phyloP scores from a whole-genome alignment of 352 stramenopile species.

The Globisporangium splendens region DNA sequence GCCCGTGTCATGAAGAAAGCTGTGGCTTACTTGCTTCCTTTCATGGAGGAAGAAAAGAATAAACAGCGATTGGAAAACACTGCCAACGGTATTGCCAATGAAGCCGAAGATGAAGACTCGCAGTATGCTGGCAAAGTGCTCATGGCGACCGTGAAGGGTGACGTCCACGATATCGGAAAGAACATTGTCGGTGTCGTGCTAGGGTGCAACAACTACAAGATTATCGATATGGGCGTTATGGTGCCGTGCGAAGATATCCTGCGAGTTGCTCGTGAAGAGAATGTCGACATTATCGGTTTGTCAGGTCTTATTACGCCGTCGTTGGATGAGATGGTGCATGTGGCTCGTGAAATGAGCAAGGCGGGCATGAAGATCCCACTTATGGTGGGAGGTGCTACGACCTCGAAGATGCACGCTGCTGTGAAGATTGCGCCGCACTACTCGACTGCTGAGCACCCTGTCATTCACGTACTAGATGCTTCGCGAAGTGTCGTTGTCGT shows the following conservation, averaged over 20 bases:
- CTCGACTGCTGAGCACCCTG: slow-evolving; percentile 91
- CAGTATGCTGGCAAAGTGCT: slow-evolving; percentile 92
- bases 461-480: slow-evolving; percentile 98
- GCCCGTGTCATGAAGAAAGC: slow-evolving; percentile 99
- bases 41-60: slow-evolving; percentile 97
- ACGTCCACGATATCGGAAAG: slow-evolving; percentile 99
- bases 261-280: slow-evolving; percentile 56
- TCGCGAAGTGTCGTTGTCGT: slow-evolving; percentile 95
- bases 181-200: slow-evolving; percentile 99
- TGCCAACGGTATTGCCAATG: slow-evolving; percentile 81
- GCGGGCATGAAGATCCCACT: slow-evolving; percentile 92
- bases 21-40: slow-evolving; percentile 96
- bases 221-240: slow-evolving; percentile 97
- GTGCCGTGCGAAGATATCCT: slow-evolving; percentile 88
- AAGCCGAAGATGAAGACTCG: slow-evolving; percentile 75
- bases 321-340: slow-evolving; percentile 97
- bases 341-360: slow-evolving; percentile 95
- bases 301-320: slow-evolving; percentile 97
- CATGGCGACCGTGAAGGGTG: slow-evolving; percentile 98
- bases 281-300: slow-evolving; percentile 96
- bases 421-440: slow-evolving; percentile 98
- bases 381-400: slow-evolving; percentile 96
- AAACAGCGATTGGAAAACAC: slow-evolving; percentile 67
- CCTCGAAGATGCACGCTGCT: slow-evolving; percentile 97
- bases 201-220: slow-evolving; percentile 99